These are phyloP conservation scores for Escallonia herrerae DNA, from an alignment of 129 eudicot genomes.

Conservation along the genomic window DNA sequence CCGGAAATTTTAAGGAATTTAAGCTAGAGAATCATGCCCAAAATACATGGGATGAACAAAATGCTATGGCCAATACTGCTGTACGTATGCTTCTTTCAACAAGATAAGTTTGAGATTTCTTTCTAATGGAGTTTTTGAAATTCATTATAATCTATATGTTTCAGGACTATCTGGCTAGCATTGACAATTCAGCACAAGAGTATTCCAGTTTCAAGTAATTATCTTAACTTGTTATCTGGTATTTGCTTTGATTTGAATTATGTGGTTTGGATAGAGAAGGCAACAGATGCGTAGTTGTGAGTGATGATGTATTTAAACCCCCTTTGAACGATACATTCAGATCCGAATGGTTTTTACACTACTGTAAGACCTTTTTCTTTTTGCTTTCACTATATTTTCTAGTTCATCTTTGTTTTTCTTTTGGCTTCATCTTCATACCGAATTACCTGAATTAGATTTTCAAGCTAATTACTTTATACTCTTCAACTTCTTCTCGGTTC, in stretches of 20 bases:
- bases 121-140: slow-evolving; percentile 3
- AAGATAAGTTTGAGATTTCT: not conserved
- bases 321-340: too few species aligned
- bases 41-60: slow-evolving; percentile 71
- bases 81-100: slow-evolving; percentile 35
- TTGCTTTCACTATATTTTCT: not conserved
- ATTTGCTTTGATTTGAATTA: not conserved
- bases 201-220: slow-evolving; percentile 61
- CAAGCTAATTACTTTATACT: too few species aligned
- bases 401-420: not conserved
- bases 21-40: slow-evolving; percentile 53
- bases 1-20: slow-evolving; percentile 78
- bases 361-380: too few species aligned
- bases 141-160: slow-evolving; percentile 10
- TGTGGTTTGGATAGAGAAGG: not conserved
- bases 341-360: too few species aligned
- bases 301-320: too few species aligned
- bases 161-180: slow-evolving; percentile 78
- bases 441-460: too few species aligned
- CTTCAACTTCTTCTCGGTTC: too few species aligned
- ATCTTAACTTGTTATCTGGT: not conserved
- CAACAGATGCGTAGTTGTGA: too few species aligned
- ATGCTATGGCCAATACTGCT: slow-evolving; percentile 62
- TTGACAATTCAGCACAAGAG: slow-evolving; percentile 37
- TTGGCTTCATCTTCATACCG: not conserved